These are phyloP conservation scores for Tardiomyces depauwii DNA, from an alignment of 1,139 yeast genomes.

Conservation along the genomic window DNA sequence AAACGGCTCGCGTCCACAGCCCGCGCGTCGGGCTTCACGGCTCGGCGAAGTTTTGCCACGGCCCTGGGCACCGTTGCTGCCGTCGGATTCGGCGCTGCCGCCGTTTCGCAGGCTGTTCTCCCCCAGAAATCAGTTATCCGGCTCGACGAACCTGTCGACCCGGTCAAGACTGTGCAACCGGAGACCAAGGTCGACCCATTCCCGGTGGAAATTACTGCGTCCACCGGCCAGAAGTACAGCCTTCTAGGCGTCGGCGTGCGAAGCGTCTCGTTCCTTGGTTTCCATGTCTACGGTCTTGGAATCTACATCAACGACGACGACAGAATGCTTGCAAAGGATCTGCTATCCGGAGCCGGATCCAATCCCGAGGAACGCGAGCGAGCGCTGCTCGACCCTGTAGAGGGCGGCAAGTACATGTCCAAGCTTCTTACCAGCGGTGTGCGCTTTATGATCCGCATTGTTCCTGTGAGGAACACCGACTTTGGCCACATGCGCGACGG, in stretches of 20 bases:
- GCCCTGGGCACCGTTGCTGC: background rate
- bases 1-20: too few species aligned
- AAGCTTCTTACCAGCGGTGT: conserved; percentile 50
- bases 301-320: conserved; percentile 61
- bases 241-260: conserved; percentile 74
- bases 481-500: conserved; percentile 86
- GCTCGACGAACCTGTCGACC: background rate
- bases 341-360: conserved; percentile 17
- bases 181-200: background rate
- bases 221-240: conserved; percentile 16
- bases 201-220: background rate
- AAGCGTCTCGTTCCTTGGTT: conserved; percentile 67
- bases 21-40: too few species aligned
- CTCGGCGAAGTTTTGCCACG: background rate
- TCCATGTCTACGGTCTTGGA: conserved; percentile 83
- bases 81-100: background rate
- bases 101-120: background rate
- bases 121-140: background rate
- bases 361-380: conserved; percentile 36
- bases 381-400: conserved; percentile 48
- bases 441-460: conserved; percentile 58
- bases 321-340: conserved; percentile 32
- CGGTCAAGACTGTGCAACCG: background rate
- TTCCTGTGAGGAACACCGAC: conserved; percentile 84
- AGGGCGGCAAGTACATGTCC: conserved; percentile 43